Percentiles rank a stretch among this genome's conserved stretches.
Evolutionary conservation across 495 filamentous ascomycete species (phyloP).

Genomic region (Darksidea phi): DNA sequence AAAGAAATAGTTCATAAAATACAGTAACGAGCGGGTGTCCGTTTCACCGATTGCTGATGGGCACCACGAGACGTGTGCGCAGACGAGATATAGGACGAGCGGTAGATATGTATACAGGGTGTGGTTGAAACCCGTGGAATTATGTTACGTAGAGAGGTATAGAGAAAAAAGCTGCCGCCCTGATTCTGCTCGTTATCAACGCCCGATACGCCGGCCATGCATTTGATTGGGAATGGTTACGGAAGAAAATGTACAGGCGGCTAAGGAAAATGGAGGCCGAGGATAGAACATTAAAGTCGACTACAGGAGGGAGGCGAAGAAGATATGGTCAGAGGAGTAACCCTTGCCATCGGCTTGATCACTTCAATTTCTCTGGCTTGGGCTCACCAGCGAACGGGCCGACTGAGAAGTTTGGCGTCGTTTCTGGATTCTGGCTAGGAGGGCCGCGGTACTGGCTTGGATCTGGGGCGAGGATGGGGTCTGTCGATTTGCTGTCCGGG

Average conservation of each 20-base stretch:
- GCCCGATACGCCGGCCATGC: not conserved
- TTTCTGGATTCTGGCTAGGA: slow-evolving; percentile 60
- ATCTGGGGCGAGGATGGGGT: slow-evolving; percentile 52
- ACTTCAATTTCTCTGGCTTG: slow-evolving; percentile 18
- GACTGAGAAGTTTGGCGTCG: slow-evolving; percentile 50
- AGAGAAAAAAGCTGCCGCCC: not conserved
- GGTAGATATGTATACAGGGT: no score
- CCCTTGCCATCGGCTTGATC: slow-evolving; percentile 9
- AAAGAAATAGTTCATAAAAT: no score
- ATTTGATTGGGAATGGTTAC: not conserved
- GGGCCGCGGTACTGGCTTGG: slow-evolving; percentile 47
- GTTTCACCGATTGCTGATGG: no score
- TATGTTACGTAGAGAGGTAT: not conserved
- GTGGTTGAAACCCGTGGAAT: not conserved
- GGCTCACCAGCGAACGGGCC: slow-evolving; percentile 41
- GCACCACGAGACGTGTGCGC: no score
- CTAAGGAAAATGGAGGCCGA: not conserved
- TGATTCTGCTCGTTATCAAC: no score
- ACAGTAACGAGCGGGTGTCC: no score
- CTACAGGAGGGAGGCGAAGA: not conserved
- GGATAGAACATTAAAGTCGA: not conserved
- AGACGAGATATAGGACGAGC: no score
- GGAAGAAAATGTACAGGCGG: not conserved
- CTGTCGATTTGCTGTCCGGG: slow-evolving; percentile 56
- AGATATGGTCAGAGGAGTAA: not conserved